Conservation (phyloP, 805 yeast genomes). For the Candida yuanshanica region DNA sequence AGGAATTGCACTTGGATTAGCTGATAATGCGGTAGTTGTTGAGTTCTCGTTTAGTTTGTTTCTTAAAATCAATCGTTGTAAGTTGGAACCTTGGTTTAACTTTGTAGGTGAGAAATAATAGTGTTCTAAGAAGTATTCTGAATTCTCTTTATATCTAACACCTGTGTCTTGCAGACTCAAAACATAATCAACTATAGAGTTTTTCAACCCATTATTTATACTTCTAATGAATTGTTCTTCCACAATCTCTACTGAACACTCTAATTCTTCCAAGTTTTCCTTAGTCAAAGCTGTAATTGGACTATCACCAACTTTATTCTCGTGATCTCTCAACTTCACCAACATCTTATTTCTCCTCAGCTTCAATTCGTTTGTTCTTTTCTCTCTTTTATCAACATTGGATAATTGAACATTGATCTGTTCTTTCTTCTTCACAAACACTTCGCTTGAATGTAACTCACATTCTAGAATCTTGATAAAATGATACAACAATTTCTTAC, state of each 20-base stretch:
- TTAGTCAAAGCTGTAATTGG: constrained; percentile 36
- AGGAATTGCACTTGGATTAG: constrained; percentile 1
- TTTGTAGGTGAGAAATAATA: constrained; percentile 9
- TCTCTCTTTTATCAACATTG: constrained; percentile 46
- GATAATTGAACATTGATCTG: constrained; percentile 37
- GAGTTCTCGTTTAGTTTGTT: constrained; percentile 13
- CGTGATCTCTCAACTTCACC: constrained; percentile 35
- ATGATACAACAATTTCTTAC: constrained; percentile 34
- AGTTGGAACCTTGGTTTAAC: constrained; percentile 10
- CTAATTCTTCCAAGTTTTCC: constrained; percentile 48
- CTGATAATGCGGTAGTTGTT: neutral
- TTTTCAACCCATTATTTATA: constrained; percentile 39
- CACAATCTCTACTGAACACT: constrained; percentile 45
- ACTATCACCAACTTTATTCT: constrained; percentile 41
- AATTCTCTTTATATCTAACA: constrained; percentile 12
- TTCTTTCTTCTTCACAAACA: constrained; percentile 38
- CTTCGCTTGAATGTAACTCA: constrained; percentile 33
- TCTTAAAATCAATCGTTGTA: constrained; percentile 23
- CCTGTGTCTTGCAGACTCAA: constrained; percentile 15
- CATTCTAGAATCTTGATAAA: constrained; percentile 33
- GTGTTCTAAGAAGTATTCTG: constrained; percentile 18
- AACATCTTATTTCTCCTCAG: constrained; percentile 32
- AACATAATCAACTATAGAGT: constrained; percentile 40
- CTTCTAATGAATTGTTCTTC: constrained; percentile 45
- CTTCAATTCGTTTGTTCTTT: constrained; percentile 36